These are phyloP conservation scores for Rhizopus arrhizus DNA, from an alignment of 371 early-diverging fungal genomes.

Conservation along the genomic window DNA sequence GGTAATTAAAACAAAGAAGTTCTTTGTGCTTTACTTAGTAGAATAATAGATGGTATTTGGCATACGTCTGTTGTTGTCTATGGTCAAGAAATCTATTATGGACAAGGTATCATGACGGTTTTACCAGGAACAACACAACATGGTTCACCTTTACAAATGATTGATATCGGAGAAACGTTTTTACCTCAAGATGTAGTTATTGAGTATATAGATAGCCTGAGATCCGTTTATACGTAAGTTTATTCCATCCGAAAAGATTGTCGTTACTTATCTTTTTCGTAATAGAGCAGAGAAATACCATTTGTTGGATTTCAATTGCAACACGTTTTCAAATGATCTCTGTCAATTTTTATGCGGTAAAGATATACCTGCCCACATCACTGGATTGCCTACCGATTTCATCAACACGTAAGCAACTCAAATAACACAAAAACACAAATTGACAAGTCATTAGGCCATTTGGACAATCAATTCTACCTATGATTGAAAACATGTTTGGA, in stretches of 20 bases:
- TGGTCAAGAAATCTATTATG: conserved; percentile 86
- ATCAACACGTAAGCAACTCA: conserved; percentile 59
- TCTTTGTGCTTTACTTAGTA: background rate
- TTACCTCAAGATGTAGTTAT: conserved; percentile 78
- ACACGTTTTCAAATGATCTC: conserved; percentile 74
- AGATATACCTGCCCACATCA: conserved; percentile 76
- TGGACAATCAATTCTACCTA: conserved; percentile 75
- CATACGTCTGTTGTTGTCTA: conserved; percentile 92
- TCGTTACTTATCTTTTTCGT: background rate
- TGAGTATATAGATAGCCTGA: conserved; percentile 75
- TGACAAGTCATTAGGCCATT: conserved; percentile 58
- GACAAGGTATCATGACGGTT: conserved; percentile 69
- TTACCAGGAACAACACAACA: conserved; percentile 69
- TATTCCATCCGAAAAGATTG: background rate
- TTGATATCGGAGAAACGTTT: conserved; percentile 83
- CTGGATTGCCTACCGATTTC: conserved; percentile 68
- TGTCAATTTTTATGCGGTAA: conserved; percentile 82
- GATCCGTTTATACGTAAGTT: conserved; percentile 64
- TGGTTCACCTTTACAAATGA: conserved; percentile 69
- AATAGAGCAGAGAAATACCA: conserved; percentile 79
- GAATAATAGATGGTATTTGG: conserved; percentile 75
- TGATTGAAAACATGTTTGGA: conserved; percentile 83
- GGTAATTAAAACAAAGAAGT: conserved; percentile 35
- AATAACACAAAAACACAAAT: background rate
- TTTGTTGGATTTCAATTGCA: conserved; percentile 89